phyloP scores from a whole-genome alignment of 1,284 basidiomycete genomes.

The Ustilago xerochloae region DNA sequence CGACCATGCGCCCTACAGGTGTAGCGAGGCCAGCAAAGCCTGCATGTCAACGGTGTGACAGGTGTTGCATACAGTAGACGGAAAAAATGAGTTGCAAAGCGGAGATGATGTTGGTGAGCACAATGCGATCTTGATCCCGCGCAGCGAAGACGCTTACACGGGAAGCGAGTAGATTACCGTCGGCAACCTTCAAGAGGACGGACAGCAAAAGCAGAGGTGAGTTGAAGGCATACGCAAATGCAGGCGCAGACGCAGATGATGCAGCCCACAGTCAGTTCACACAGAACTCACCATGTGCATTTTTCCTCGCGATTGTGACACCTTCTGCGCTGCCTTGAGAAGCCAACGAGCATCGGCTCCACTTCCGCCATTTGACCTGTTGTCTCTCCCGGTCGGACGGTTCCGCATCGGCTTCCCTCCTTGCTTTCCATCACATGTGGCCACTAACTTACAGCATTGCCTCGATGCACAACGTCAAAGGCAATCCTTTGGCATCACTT shows the following conservation, averaged over 20 bases:
- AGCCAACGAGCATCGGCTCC: neutral
- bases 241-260: neutral
- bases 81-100: neutral
- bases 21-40: neutral
- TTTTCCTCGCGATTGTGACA: too few relatives aligned
- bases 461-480: neutral
- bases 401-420: constrained; percentile 2
- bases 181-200: neutral
- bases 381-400: neutral
- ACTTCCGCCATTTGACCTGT: constrained; percentile 8
- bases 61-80: too few relatives aligned
- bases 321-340: too few relatives aligned
- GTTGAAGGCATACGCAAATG: too few relatives aligned
- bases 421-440: constrained; percentile 1
- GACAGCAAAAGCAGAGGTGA: neutral
- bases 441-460: neutral
- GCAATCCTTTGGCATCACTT: neutral
- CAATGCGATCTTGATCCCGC: too few relatives aligned
- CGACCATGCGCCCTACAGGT: neutral
- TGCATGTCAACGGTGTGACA: constrained; percentile 10
- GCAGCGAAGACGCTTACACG: neutral
- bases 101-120: neutral
- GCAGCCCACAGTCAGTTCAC: neutral
- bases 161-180: neutral
- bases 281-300: neutral